Evolutionary conservation across 2,329 filamentous ascomycete genomes (phyloP).

Genomic region (Stagonosporopsis chrysanthemi): DNA sequence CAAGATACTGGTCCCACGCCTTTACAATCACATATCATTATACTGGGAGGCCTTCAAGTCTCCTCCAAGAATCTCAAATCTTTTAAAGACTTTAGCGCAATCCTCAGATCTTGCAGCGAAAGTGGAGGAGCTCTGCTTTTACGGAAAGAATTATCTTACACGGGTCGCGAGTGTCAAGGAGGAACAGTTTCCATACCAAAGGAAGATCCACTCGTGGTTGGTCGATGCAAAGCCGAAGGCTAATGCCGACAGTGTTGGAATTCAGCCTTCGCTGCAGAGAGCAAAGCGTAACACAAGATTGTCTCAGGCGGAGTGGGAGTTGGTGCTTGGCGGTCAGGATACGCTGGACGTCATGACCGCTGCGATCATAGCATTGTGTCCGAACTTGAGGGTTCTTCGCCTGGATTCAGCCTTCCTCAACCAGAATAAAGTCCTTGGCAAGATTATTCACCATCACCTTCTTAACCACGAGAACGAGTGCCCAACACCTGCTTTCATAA

Average conservation of each 20-base stretch:
- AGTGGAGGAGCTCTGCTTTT: conserved; percentile 7
- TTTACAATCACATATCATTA: conserved; percentile 10
- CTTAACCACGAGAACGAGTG: neutral
- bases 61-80: conserved; percentile 2
- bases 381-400: conserved; percentile 5
- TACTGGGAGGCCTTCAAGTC: conserved; percentile 1
- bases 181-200: neutral
- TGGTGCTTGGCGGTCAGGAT: neutral
- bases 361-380: conserved; percentile 5
- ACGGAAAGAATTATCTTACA: neutral
- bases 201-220: neutral
- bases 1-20: conserved; percentile 1
- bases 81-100: neutral
- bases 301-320: neutral
- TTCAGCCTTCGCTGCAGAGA: neutral
- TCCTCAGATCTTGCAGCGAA: conserved; percentile 3
- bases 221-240: conserved; percentile 3
- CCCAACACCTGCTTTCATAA: neutral
- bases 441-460: neutral
- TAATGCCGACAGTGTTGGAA: neutral
- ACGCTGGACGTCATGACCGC: conserved; percentile 2
- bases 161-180: neutral
- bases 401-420: conserved; percentile 8
- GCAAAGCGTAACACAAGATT: neutral
- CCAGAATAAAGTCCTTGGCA: conserved; percentile 3